Percentiles rank a stretch among this genome's conserved stretches.
These are phyloP conservation scores for Cyclostephanos invisitatus DNA, from an alignment of 108 stramenopile species.

Conservation along the genomic window DNA sequence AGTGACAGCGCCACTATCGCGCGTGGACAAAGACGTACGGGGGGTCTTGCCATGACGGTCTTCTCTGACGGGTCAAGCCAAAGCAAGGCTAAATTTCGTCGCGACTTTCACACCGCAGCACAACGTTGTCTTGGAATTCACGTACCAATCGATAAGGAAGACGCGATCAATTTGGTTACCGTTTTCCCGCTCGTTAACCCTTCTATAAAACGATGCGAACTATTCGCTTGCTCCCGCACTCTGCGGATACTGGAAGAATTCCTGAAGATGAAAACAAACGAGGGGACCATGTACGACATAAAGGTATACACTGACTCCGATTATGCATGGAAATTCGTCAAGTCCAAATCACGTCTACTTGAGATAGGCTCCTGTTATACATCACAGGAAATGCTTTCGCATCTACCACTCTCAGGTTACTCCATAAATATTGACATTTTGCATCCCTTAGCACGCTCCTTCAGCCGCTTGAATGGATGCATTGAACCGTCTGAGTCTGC, in stretches of 20 bases:
- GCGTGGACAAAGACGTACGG: slow-evolving; percentile 41
- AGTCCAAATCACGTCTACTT: slow-evolving; percentile 30
- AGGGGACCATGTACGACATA: slow-evolving; percentile 26
- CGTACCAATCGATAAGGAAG: slow-evolving; percentile 14
- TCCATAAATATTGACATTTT: slow-evolving; percentile 52
- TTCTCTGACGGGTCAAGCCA: slow-evolving; percentile 17
- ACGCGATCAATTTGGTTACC: slow-evolving; percentile 18
- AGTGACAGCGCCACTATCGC: slow-evolving; percentile 24
- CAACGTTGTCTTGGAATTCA: slow-evolving; percentile 30
- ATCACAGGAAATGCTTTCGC: slow-evolving; percentile 39
- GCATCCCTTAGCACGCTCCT: slow-evolving; percentile 51
- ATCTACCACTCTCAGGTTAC: slow-evolving; percentile 15
- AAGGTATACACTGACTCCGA: slow-evolving; percentile 54
- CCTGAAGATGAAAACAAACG: slow-evolving; percentile 16
- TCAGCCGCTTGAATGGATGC: slow-evolving; percentile 44
- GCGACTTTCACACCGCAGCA: slow-evolving; percentile 22
- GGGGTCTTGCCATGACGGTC: slow-evolving; percentile 49
- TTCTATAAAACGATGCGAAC: slow-evolving; percentile 49
- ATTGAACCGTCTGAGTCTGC: slow-evolving; percentile 15
- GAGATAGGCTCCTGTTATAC: slow-evolving; percentile 34
- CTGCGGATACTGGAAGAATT: slow-evolving; percentile 43
- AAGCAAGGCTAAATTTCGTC: slow-evolving; percentile 6
- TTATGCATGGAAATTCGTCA: slow-evolving; percentile 50
- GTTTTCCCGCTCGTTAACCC: slow-evolving; percentile 51
- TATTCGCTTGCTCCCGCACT: slow-evolving; percentile 49